Conservation (phyloP, 352 stramenopile genomes). For the Globisporangium canariense region DNA sequence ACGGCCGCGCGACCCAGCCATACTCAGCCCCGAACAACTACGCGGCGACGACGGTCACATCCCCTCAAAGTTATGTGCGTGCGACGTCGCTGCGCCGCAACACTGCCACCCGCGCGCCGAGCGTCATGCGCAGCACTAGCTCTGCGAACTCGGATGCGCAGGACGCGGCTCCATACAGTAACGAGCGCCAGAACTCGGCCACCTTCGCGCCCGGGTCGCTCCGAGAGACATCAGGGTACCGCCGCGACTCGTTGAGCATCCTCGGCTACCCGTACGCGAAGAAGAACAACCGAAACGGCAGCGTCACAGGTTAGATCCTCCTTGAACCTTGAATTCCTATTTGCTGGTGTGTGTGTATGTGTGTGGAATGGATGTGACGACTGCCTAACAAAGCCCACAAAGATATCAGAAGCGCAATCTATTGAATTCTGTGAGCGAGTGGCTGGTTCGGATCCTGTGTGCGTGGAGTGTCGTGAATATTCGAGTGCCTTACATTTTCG, state of each 20-base stretch:
- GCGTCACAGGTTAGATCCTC: constrained; percentile 34
- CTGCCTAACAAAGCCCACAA: background rate
- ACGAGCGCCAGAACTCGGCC: constrained; percentile 11
- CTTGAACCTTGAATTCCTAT: constrained; percentile 12
- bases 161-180: constrained; percentile 8
- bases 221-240: constrained; percentile 59
- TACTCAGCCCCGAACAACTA: constrained; percentile 27
- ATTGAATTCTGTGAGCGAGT: background rate
- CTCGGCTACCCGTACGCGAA: constrained; percentile 82
- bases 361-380: background rate
- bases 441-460: background rate
- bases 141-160: constrained; percentile 20
- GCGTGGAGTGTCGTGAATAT: background rate
- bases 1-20: constrained; percentile 19
- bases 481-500: background rate
- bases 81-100: constrained; percentile 66
- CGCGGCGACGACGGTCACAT: constrained; percentile 45
- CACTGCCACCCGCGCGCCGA: constrained; percentile 17
- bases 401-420: constrained; percentile 1
- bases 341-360: background rate
- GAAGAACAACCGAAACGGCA: constrained; percentile 62
- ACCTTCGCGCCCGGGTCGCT: constrained; percentile 29
- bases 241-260: constrained; percentile 72
- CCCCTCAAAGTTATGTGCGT: constrained; percentile 70
- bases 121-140: constrained; percentile 19